Percentiles rank a stretch among this genome's conserved stretches.
Evolutionary conservation across 148 eudicot genomes (phyloP).

Genomic region (Polygonum aviculare): DNA sequence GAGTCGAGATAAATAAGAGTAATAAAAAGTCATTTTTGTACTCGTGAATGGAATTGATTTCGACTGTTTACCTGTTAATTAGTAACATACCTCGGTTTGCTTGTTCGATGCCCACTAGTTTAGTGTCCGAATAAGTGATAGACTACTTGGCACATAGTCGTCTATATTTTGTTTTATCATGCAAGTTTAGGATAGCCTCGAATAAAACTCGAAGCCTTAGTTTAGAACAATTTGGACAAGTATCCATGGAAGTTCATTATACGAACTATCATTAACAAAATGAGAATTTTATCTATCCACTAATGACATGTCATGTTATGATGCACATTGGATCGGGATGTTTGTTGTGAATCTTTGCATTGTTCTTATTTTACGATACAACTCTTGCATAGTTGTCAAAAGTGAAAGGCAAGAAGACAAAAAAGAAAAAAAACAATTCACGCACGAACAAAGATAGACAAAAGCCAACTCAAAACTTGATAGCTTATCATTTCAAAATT

Average conservation of each 20-base stretch:
- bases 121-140: too few species aligned
- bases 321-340: background rate
- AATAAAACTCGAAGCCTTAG: too few species aligned
- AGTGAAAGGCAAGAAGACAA: background rate
- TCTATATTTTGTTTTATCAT: too few species aligned
- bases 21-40: too few species aligned
- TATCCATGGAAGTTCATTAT: background rate
- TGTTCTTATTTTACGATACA: background rate
- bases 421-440: background rate
- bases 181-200: too few species aligned
- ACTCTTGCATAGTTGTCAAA: background rate
- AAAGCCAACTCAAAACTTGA: background rate
- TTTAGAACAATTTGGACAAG: background rate
- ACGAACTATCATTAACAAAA: background rate
- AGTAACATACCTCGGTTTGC: too few species aligned
- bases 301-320: background rate
- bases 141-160: too few species aligned
- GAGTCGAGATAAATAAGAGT: too few species aligned
- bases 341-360: background rate
- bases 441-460: background rate
- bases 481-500: background rate
- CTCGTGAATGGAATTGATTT: too few species aligned
- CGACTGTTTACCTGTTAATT: too few species aligned
- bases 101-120: too few species aligned
- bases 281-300: background rate